These are phyloP conservation scores for Dictyostelium purpureum DNA, from an alignment of 78 protist species.

Conservation along the genomic window DNA sequence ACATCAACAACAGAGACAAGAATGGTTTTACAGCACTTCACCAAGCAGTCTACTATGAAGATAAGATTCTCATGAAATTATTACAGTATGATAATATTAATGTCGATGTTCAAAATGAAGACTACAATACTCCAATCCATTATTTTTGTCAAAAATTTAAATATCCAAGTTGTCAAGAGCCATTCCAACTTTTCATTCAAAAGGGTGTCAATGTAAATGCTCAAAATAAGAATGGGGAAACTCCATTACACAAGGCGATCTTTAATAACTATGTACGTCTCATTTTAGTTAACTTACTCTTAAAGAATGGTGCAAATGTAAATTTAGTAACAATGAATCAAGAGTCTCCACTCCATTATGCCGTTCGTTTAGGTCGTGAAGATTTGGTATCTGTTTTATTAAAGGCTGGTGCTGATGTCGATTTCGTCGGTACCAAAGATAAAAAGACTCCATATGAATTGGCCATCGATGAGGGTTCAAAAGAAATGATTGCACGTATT, in stretches of 20 bases:
- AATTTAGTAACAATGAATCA: constrained; percentile 29
- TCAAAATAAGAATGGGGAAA: constrained; percentile 80
- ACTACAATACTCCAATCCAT: constrained; percentile 76
- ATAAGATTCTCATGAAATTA: constrained; percentile 28
- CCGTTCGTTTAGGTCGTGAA: constrained; percentile 79
- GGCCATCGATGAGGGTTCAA: constrained; percentile 45
- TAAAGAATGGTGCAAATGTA: constrained; percentile 75
- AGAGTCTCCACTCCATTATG: constrained; percentile 83
- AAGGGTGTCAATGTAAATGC: constrained; percentile 79
- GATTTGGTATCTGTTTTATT: constrained; percentile 77
- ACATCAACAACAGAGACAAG: constrained; percentile 72
- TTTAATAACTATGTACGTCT: constrained; percentile 78
- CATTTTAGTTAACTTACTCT: constrained; percentile 48
- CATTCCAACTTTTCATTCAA: constrained; percentile 62
- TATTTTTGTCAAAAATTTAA: constrained; percentile 83
- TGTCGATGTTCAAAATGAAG: constrained; percentile 77
- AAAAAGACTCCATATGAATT: constrained; percentile 68
- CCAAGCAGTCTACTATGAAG: constrained; percentile 61
- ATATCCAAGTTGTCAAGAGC: constrained; percentile 70
- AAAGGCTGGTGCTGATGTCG: constrained; percentile 82
- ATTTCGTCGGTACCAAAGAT: constrained; percentile 34
- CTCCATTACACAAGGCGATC: constrained; percentile 85
- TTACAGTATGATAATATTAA: constrained; percentile 38
- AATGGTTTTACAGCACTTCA: constrained; percentile 80
- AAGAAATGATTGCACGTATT: constrained; percentile 50